These are phyloP conservation scores for Populus hybrid DNA, from an alignment of 441 rosid species.

Conservation along the genomic window DNA sequence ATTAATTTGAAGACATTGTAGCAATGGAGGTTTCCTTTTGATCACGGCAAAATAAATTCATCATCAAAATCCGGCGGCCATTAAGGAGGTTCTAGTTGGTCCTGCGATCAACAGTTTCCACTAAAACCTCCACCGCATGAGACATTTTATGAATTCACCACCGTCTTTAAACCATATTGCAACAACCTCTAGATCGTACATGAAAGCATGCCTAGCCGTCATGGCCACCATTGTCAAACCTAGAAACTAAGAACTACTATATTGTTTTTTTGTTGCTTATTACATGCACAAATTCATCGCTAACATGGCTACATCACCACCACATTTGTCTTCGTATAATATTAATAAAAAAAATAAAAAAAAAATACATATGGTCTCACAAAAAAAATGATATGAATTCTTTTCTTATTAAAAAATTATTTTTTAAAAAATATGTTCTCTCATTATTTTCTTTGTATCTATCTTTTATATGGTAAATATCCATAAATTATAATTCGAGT, in stretches of 20 bases:
- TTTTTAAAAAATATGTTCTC: too few species aligned
- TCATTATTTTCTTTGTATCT: too few species aligned
- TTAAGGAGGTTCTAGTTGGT: too few species aligned
- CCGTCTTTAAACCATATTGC: neutral
- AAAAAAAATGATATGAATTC: too few species aligned
- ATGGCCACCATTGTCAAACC: slow-evolving; percentile 1
- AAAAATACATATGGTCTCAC: too few species aligned
- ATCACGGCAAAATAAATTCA: neutral
- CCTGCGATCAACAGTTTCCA: too few species aligned
- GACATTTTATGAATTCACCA: neutral
- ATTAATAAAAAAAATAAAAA: too few species aligned
- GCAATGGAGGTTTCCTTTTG: too few species aligned
- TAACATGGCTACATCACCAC: slow-evolving; percentile 14
- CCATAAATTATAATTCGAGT: too few species aligned
- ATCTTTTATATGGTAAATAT: too few species aligned
- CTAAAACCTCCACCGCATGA: neutral
- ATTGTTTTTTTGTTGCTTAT: neutral
- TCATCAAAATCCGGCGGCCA: neutral
- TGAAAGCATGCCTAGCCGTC: neutral
- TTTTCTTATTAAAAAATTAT: too few species aligned
- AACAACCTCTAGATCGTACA: neutral
- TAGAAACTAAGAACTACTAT: neutral
- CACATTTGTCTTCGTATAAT: neutral
- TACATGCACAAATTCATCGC: neutral
- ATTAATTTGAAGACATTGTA: too few species aligned